Base-by-base conservation (phyloP, 1,284 basidiomycete species). In the Ganoderma multipileum region DNA sequence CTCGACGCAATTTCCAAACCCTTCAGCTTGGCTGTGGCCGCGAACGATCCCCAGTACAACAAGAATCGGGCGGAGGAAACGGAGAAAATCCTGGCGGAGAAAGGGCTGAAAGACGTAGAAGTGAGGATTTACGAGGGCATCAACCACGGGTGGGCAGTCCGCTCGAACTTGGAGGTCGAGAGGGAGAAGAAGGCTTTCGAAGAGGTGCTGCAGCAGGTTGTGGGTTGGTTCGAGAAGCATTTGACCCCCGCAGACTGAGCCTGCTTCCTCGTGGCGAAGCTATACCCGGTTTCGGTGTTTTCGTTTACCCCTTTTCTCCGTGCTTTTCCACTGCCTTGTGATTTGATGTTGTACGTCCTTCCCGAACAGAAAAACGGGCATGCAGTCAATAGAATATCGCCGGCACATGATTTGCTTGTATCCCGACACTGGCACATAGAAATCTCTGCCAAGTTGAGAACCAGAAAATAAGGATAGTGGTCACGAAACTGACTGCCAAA, bases 111-210 rank as follows among this genome's bases (percentile, higher is more conserved):
- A 52, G 71, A 73, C 47, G 71, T 76, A 20, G 69, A 76, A 68
- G 71, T 76, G n/a, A 62, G 65, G 47, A 69, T 75, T 58, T 76
- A 75, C 47, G 68, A 75, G 64, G 72, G 71, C 44, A 71, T 75
- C 41, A 39, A 73, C 30, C 75, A 76, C 44, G 75, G 75, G 7
- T 76, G 75, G 75, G 73, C 73, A 41, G 63, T 66, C 18, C 65
- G 75, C 52, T 68, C 64, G 52, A 64, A 76, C 54, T 28, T 74
- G 70, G 55, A 61, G 36, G 67, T 71, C 50, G 57, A 63, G 59
- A 41, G 63, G 63, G 72, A 76, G 72, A 72, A 58, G 69, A 69
- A 67, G 71, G 71, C 67, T 63, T 64, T 72, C 66, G 74, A 76
- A 39, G 63, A 74, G 41, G 73, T 72, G 59, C 69, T 69, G 66